Evolutionary conservation across 2,329 filamentous ascomycete genomes (phyloP).

Genomic region (Teratosphaeria nubilosa): DNA sequence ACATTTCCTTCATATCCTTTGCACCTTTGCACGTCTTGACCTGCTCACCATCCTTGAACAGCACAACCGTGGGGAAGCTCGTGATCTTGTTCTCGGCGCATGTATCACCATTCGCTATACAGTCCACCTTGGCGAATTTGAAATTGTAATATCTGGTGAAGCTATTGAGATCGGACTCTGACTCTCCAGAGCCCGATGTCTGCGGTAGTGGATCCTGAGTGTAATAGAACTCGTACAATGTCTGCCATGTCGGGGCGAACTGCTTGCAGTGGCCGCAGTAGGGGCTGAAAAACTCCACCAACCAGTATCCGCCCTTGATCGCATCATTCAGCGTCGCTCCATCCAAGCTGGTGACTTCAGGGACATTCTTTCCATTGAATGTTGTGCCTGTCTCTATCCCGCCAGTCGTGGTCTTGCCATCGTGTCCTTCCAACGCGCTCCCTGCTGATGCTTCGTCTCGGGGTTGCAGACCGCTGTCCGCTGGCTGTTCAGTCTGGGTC

Average conservation of each 20-base stretch:
- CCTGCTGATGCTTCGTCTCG: constrained; percentile 7
- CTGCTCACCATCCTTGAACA: constrained; percentile 70
- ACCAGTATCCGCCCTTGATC: constrained; percentile 57
- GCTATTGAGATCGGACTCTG: constrained; percentile 46
- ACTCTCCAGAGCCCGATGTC: constrained; percentile 33
- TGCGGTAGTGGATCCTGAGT: constrained; percentile 63
- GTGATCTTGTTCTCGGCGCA: constrained; percentile 59
- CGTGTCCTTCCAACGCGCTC: constrained; percentile 18
- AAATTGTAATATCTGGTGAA: constrained; percentile 84
- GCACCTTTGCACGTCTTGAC: constrained; percentile 54
- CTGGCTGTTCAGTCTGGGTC: constrained; percentile 5
- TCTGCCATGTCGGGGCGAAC: constrained; percentile 80
- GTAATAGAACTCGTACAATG: constrained; percentile 88
- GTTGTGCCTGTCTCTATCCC: constrained; percentile 33
- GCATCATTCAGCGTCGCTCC: constrained; percentile 48
- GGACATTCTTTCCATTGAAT: constrained; percentile 59
- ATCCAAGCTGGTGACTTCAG: constrained; percentile 52
- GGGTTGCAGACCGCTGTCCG: constrained; percentile 3
- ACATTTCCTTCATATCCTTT: constrained; percentile 57
- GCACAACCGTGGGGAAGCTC: constrained; percentile 64
- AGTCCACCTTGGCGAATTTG: constrained; percentile 78
- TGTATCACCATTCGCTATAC: constrained; percentile 68
- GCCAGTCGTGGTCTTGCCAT: constrained; percentile 28
- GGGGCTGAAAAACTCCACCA: constrained; percentile 44
- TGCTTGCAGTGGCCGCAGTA: constrained; percentile 60